Evolutionary conservation across 805 yeast species (phyloP), one percentile per base, ranked within the genome.

Genomic region (Myxozyma melibiosi): DNA sequence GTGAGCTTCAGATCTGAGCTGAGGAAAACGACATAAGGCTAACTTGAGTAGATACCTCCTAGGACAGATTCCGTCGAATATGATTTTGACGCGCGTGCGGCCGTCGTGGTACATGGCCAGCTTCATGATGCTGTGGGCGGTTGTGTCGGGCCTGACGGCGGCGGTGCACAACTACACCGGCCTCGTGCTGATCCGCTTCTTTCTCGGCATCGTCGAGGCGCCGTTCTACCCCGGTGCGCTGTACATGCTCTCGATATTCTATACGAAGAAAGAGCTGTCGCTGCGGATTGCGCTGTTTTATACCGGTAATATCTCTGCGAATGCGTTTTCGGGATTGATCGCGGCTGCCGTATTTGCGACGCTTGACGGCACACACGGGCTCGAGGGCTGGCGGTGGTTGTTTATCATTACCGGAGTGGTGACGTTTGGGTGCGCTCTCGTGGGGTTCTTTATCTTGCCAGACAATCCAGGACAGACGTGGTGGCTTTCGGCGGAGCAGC

Each of bases 321-420:
- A 81, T 53, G 82, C 80, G 9, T 78, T 80, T 37, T 71, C 76
- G 16, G 81, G 81, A 34, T 76, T 80, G n/a, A 73, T 79, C 63
- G 81, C 81, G 0, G 78, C 74, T 47, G 76, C 74, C 51, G 79
- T 81, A 43, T 76, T 79, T 52, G 57, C 66, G 9, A 66, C 74
- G 53, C 78, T 78, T 56, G 74, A 76, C 49, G 66, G 66, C 13
- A 52, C 42, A 2, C 72, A 72, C 51, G 80, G 80, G 11, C 59
- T 76, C 34, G 64, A 65, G 7, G 71, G 79, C 13, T 80, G 83
- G 83, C 72, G 75, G 66, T 80, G 82, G 80, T 70, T 80, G 38
- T 80, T 78, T 59, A 73, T 80, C 52, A 72, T 80, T 60, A 81
- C 78, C 61, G 82, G 82, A 38, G 66, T 72, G 4, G 66, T 74